phyloP scores from a whole-genome alignment of 1,284 basidiomycete genomes.

The Cutaneotrichosporon arboriforme region DNA sequence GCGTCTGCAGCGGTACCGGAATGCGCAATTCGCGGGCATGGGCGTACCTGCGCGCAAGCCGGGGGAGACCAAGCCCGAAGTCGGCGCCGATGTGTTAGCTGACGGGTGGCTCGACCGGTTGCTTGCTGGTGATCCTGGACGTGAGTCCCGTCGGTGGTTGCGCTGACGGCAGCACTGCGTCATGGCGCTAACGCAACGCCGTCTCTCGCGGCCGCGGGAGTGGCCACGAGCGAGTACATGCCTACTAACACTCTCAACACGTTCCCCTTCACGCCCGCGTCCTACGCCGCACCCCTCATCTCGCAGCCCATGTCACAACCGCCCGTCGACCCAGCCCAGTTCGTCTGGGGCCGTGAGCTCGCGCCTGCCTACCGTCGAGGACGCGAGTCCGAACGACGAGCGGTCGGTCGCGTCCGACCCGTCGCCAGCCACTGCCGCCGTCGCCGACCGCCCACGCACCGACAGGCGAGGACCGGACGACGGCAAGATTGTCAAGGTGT shows the following conservation, averaged over 20 bases:
- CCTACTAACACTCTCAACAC: too few relatives aligned
- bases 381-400: constrained; percentile 21
- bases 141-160: too few relatives aligned
- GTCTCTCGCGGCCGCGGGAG: background rate
- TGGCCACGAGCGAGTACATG: background rate
- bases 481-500: constrained; percentile 32
- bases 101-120: constrained; percentile 15
- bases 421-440: background rate
- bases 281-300: too few relatives aligned
- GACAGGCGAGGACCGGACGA: background rate
- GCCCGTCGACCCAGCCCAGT: constrained; percentile 24
- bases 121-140: constrained; percentile 3
- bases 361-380: constrained; percentile 27
- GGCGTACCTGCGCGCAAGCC: background rate
- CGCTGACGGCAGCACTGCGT: too few relatives aligned
- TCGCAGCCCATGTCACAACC: background rate
- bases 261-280: background rate
- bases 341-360: constrained; percentile 29
- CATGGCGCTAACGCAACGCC: too few relatives aligned
- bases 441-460: background rate
- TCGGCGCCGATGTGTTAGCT: background rate
- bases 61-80: background rate
- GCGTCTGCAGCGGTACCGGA: constrained; percentile 16
- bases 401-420: constrained; percentile 6
- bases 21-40: background rate